These are phyloP conservation scores for Candida buenavistaensis DNA, from an alignment of 1,139 yeast genomes.

Conservation along the genomic window DNA sequence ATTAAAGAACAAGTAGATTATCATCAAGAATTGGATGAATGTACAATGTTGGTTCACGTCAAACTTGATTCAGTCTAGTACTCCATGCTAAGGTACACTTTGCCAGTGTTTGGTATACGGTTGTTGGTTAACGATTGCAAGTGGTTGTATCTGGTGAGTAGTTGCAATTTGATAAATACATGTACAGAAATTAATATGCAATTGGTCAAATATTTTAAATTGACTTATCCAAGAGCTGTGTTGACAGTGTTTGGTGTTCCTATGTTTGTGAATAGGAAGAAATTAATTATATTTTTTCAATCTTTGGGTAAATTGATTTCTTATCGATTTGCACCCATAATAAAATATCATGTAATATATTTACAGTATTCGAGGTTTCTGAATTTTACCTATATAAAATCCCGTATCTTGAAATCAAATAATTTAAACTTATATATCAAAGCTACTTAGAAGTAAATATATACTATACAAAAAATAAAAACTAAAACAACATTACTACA, in stretches of 20 bases:
- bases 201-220: constrained; percentile 4
- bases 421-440: background rate
- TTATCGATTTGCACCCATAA: constrained; percentile 11
- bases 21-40: constrained; percentile 6
- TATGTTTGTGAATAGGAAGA: background rate
- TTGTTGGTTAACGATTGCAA: constrained; percentile 2
- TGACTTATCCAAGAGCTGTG: constrained; percentile 6
- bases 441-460: too few relatives aligned
- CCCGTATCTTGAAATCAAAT: constrained; percentile 5
- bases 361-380: constrained; percentile 13
- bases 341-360: constrained; percentile 12
- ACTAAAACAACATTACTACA: too few relatives aligned
- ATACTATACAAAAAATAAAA: too few relatives aligned
- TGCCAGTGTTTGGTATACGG: constrained; percentile 7
- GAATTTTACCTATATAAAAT: constrained; percentile 2
- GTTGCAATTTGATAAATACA: background rate
- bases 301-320: constrained; percentile 11
- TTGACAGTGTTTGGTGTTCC: constrained; percentile 13
- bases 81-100: constrained; percentile 4
- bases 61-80: constrained; percentile 2
- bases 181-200: constrained; percentile 10
- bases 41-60: constrained; percentile 10
- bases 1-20: constrained; percentile 6
- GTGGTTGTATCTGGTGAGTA: constrained; percentile 5
- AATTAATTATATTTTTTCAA: constrained; percentile 9